Percentiles rank a stretch among this genome's conserved stretches.
Conservation (phyloP, 2,329 filamentous ascomycete genomes). For the Trichoderma endophyticum region DNA sequence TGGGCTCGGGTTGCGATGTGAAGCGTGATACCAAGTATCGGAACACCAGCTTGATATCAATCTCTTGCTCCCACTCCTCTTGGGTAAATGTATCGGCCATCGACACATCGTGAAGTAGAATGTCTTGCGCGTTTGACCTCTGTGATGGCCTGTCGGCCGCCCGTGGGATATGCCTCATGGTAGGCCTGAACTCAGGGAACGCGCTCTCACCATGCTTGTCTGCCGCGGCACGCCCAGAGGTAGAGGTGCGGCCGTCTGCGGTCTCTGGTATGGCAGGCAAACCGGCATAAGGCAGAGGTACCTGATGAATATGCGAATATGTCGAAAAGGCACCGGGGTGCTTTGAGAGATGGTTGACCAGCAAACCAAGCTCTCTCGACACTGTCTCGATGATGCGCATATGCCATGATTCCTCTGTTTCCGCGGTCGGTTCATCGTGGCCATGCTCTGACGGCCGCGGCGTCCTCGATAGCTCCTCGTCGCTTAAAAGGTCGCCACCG, state of each 20-base stretch:
- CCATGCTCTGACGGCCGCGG: slow-evolving; percentile 37
- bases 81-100: slow-evolving; percentile 49
- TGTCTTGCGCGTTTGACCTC: slow-evolving; percentile 24
- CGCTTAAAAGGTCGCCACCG: slow-evolving; percentile 68
- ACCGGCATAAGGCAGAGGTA: slow-evolving; percentile 72
- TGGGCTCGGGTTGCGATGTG: slow-evolving; percentile 44
- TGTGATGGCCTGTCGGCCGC: slow-evolving; percentile 38
- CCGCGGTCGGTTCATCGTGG: slow-evolving; percentile 25
- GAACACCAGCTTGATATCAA: slow-evolving; percentile 90
- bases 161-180: slow-evolving; percentile 38
- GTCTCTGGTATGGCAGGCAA: slow-evolving; percentile 63
- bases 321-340: slow-evolving; percentile 87
- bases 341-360: slow-evolving; percentile 74
- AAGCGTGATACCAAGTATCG: slow-evolving; percentile 79
- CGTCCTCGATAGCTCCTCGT: slow-evolving; percentile 47
- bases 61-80: slow-evolving; percentile 90
- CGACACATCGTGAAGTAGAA: slow-evolving; percentile 26
- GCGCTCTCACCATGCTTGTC: slow-evolving; percentile 24
- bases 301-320: slow-evolving; percentile 64
- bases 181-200: slow-evolving; percentile 47
- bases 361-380: slow-evolving; percentile 77
- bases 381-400: slow-evolving; percentile 77
- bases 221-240: slow-evolving; percentile 27
- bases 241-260: slow-evolving; percentile 30
- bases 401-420: slow-evolving; percentile 61